Percentiles rank a stretch among this genome's conserved stretches.
Evolutionary conservation across 2,329 filamentous ascomycete species (phyloP).

Genomic region (Penicillium sp.): DNA sequence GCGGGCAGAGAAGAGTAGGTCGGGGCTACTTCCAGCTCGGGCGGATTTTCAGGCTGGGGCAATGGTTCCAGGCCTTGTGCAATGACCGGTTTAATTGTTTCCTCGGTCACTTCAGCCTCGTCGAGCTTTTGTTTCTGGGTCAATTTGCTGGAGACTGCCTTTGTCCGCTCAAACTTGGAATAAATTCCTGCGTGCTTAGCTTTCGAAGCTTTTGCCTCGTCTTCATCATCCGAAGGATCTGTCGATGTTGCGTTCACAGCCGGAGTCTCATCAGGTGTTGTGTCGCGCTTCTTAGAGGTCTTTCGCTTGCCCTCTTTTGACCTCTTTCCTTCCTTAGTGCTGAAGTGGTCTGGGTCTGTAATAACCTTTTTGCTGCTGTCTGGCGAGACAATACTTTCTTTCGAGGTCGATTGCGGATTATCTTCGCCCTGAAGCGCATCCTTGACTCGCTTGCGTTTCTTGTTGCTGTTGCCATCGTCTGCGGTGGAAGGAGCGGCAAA

Average conservation of each 20-base stretch:
- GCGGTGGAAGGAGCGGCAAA: constrained; percentile 12
- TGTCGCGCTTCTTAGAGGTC: constrained; percentile 19
- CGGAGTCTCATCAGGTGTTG: constrained; percentile 22
- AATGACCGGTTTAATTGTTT: constrained; percentile 32
- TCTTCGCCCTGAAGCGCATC: constrained; percentile 27
- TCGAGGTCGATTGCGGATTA: constrained; percentile 31
- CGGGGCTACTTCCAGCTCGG: constrained; percentile 59
- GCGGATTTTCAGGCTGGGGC: constrained; percentile 67
- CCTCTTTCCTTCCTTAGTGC: constrained; percentile 28
- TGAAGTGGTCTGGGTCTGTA: constrained; percentile 23
- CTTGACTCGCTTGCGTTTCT: constrained; percentile 26
- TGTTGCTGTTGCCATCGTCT: constrained; percentile 33
- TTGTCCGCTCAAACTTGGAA: constrained; percentile 43
- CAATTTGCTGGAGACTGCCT: constrained; percentile 23
- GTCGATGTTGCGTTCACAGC: constrained; percentile 22
- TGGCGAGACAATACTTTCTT: constrained; percentile 32
- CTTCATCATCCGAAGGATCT: neutral
- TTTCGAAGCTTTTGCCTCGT: constrained; percentile 20
- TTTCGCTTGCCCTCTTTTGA: constrained; percentile 41
- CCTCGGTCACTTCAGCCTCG: constrained; percentile 10
- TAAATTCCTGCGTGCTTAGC: constrained; percentile 38
- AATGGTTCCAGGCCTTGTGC: constrained; percentile 70
- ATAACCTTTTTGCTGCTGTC: constrained; percentile 26
- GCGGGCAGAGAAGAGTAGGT: constrained; percentile 75
- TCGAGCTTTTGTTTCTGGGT: constrained; percentile 37